Evolutionary conservation across 2,329 filamentous ascomycete species (phyloP).

Genomic region (Amphichorda felina): DNA sequence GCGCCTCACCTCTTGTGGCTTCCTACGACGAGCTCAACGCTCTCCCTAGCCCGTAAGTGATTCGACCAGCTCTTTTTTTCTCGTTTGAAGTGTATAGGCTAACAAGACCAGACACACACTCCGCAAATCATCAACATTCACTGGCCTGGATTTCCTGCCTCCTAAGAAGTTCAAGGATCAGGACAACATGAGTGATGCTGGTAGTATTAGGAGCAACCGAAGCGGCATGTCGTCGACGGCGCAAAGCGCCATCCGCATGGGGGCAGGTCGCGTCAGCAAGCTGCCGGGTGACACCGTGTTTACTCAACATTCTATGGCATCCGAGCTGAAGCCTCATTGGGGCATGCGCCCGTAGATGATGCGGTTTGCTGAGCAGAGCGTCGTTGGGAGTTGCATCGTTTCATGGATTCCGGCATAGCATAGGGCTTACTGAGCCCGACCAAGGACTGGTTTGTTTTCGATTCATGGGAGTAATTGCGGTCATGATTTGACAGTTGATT

Average conservation of each 20-base stretch:
- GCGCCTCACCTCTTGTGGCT: conserved; percentile 67
- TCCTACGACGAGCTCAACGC: conserved; percentile 77
- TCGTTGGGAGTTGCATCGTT: no score
- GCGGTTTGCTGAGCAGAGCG: no score
- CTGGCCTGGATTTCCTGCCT: conserved; percentile 68
- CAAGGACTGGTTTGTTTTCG: conserved; percentile 1
- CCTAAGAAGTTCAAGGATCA: conserved; percentile 59
- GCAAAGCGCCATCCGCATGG: conserved; percentile 60
- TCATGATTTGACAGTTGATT: conserved; percentile 1
- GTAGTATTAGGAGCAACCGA: conserved; percentile 52
- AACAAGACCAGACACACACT: conserved; percentile 47
- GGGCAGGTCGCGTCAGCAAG: conserved; percentile 77
- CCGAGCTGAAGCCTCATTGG: conserved; percentile 50
- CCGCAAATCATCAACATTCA: conserved; percentile 69
- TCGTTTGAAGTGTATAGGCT: conserved; percentile 8
- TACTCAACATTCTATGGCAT: conserved; percentile 54
- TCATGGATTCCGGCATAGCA: neutral
- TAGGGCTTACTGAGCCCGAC: neutral
- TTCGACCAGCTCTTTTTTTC: neutral
- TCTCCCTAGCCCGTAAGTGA: conserved; percentile 82
- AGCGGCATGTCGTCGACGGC: conserved; percentile 64
- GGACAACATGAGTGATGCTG: conserved; percentile 51
- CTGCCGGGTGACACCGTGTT: conserved; percentile 75
- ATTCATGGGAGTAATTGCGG: conserved; percentile 2
- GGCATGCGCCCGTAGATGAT: conserved; percentile 34